These are phyloP conservation scores for Cercospora berteroae DNA, from an alignment of 2,329 filamentous ascomycete species.

Conservation along the genomic window DNA sequence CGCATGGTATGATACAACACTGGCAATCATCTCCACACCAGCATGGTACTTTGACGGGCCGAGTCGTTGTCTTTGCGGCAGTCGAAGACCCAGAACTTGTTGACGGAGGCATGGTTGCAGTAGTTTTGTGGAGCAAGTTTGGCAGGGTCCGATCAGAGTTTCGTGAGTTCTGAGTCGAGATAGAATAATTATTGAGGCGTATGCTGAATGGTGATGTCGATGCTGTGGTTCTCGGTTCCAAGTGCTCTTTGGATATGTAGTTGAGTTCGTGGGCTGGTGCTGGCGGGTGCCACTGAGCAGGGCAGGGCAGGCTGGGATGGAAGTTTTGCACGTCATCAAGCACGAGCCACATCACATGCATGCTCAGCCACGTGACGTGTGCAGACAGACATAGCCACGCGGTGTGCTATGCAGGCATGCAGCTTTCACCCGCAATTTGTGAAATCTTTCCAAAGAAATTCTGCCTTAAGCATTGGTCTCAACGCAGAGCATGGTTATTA, in stretches of 20 bases:
- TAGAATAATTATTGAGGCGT: background rate
- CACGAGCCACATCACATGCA: background rate
- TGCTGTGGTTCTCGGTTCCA: background rate
- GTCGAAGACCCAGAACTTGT: constrained; percentile 26
- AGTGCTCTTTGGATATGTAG: background rate
- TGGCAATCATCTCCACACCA: constrained; percentile 34
- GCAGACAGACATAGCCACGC: background rate
- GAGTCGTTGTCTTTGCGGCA: constrained; percentile 22
- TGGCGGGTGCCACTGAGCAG: background rate
- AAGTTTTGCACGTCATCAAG: background rate
- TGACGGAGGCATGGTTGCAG: constrained; percentile 32
- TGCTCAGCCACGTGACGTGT: background rate
- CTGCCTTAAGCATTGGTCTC: too few relatives aligned
- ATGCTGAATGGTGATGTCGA: background rate
- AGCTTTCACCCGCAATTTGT: too few relatives aligned
- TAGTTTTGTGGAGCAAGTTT: background rate
- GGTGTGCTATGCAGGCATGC: background rate
- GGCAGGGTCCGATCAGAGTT: background rate
- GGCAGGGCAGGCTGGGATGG: background rate
- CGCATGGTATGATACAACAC: constrained; percentile 26
- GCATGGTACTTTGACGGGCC: constrained; percentile 36
- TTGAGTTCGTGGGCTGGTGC: background rate
- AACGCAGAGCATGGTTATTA: too few relatives aligned
- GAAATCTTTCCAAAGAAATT: too few relatives aligned
- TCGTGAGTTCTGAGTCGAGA: background rate